These are phyloP conservation scores for Sporisorium graminicola DNA, from an alignment of 1,284 basidiomycete genomes.

Conservation along the genomic window DNA sequence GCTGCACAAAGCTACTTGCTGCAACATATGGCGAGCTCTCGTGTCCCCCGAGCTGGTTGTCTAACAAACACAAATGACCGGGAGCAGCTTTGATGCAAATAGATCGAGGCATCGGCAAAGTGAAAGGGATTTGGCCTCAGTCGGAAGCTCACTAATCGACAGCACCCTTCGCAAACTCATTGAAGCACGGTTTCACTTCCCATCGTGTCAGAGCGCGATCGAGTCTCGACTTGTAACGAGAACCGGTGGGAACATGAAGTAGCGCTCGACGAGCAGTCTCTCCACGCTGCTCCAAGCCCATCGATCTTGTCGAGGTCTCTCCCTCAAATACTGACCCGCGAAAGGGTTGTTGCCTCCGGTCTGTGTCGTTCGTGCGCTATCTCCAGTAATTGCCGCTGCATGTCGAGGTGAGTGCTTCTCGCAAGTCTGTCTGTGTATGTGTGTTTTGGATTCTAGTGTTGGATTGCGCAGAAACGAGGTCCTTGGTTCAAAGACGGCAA, in stretches of 20 bases:
- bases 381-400: not conserved
- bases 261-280: not conserved
- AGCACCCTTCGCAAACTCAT: not conserved
- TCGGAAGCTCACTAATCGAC: not conserved
- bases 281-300: not conserved
- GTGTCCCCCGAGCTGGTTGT: not conserved
- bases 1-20: not conserved
- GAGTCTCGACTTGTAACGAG: not conserved
- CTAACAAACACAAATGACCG: not conserved
- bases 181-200: not conserved
- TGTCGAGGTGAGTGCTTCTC: not conserved
- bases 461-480: constrained; percentile 18
- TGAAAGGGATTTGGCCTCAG: not conserved
- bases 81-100: not conserved
- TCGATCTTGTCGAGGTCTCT: not conserved
- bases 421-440: not conserved
- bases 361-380: not conserved
- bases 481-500: not conserved
- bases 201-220: not conserved
- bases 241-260: not conserved
- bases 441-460: constrained; percentile 21
- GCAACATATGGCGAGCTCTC: not conserved
- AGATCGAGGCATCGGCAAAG: not conserved
- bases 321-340: not conserved
- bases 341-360: not conserved